These are phyloP conservation scores for Pseudogymnoascus sp. DNA, from an alignment of 2,329 filamentous ascomycete species.

Conservation along the genomic window DNA sequence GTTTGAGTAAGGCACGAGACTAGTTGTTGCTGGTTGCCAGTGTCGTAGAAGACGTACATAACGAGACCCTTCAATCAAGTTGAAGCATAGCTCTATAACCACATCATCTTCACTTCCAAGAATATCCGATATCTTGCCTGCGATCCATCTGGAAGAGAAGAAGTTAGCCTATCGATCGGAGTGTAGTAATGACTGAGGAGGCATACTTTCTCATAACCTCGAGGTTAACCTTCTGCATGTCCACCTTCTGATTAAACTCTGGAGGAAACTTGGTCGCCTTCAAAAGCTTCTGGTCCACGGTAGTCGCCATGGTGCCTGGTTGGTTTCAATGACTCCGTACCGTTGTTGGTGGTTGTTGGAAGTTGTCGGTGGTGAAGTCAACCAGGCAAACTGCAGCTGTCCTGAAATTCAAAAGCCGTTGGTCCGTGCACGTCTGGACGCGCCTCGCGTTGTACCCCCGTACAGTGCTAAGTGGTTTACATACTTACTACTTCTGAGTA, in stretches of 20 bases:
- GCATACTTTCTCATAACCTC: conserved; percentile 95
- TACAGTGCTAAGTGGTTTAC: background rate
- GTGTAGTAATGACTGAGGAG: conserved; percentile 16
- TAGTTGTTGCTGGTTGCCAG: background rate
- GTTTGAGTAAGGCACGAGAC: conserved; percentile 15
- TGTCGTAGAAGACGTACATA: conserved; percentile 51
- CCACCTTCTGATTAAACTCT: conserved; percentile 91
- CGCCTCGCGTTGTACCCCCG: background rate
- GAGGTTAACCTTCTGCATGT: conserved; percentile 94
- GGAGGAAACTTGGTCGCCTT: conserved; percentile 88
- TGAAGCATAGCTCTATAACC: conserved; percentile 76
- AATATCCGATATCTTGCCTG: conserved; percentile 76
- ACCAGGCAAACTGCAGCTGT: background rate
- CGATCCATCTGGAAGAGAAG: conserved; percentile 69
- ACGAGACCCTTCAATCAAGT: conserved; percentile 63
- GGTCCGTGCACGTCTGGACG: background rate
- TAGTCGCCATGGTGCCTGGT: conserved; percentile 59
- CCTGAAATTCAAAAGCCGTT: background rate
- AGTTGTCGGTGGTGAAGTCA: background rate
- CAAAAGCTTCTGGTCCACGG: conserved; percentile 81
- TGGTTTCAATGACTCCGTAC: conserved; percentile 11
- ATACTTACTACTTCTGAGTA: background rate
- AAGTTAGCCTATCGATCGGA: conserved; percentile 16
- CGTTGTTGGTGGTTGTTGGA: background rate
- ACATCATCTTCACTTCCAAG: conserved; percentile 93